Percentiles rank a stretch among this genome's conserved stretches.
phyloP scores from a whole-genome alignment of 2,329 filamentous ascomycete species.

The Fusarium lateritium region DNA sequence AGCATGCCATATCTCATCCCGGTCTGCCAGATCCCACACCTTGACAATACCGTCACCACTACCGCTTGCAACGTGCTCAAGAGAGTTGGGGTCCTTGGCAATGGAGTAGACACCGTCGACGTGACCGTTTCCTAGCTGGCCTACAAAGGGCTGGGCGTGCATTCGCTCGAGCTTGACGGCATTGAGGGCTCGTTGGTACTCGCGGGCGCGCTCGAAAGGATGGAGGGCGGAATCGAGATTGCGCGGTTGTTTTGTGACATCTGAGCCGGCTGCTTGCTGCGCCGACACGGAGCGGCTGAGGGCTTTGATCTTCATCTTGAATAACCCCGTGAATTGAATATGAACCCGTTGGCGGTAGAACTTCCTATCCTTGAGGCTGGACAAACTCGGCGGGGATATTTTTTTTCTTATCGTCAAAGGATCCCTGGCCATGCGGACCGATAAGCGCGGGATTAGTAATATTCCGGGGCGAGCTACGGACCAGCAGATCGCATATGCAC shows the following conservation, averaged over 20 bases:
- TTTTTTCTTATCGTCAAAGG: constrained; percentile 52
- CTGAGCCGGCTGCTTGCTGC: constrained; percentile 76
- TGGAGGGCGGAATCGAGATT: constrained; percentile 89
- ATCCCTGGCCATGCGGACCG: constrained; percentile 27
- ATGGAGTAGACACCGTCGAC: constrained; percentile 88
- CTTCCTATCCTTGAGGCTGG: constrained; percentile 31
- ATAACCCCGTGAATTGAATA: constrained; percentile 1
- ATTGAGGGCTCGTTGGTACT: constrained; percentile 74
- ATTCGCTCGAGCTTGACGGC: constrained; percentile 94
- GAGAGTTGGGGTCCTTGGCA: constrained; percentile 82
- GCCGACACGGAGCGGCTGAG: constrained; percentile 75
- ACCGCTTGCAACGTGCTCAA: constrained; percentile 84
- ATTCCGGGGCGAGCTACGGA: constrained; percentile 44
- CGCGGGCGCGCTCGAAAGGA: constrained; percentile 90
- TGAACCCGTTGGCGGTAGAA: constrained; percentile 1
- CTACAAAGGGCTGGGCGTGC: constrained; percentile 83
- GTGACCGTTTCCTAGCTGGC: constrained; percentile 89
- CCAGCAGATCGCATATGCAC: constrained; percentile 44
- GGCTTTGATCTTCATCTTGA: constrained; percentile 73
- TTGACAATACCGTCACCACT: constrained; percentile 95
- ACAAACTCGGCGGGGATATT: constrained; percentile 48
- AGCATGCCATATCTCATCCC: constrained; percentile 81
- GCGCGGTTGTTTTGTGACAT: constrained; percentile 74
- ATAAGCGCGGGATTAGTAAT: constrained; percentile 54
- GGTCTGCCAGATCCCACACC: constrained; percentile 84